phyloP scores from a whole-genome alignment of 2,329 filamentous ascomycete genomes.

The Tolypocladium paradoxum region DNA sequence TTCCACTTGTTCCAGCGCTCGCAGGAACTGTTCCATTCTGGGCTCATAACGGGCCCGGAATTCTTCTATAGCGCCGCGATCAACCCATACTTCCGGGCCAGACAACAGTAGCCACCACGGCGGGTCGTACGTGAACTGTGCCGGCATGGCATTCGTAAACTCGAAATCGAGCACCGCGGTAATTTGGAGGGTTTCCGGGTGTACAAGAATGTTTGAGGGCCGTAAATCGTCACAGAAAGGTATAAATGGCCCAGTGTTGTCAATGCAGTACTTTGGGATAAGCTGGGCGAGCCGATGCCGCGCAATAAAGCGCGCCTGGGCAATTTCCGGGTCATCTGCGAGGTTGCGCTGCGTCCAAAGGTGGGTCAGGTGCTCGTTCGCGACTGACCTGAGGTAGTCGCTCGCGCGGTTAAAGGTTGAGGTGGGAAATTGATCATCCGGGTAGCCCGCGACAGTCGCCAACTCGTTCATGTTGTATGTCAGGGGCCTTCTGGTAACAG shows the following conservation, averaged over 20 bases:
- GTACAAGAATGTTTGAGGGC: constrained; percentile 25
- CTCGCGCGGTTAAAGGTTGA: constrained; percentile 17
- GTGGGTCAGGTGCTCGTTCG: constrained; percentile 14
- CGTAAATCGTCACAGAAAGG: constrained; percentile 28
- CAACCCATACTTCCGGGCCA: constrained; percentile 14
- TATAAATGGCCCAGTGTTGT: constrained; percentile 23
- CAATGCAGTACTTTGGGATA: constrained; percentile 15
- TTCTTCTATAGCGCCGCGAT: constrained; percentile 9
- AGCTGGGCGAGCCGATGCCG: constrained; percentile 21
- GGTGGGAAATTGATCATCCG: constrained; percentile 15
- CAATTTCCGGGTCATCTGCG: constrained; percentile 14
- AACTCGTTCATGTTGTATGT: constrained; percentile 30
- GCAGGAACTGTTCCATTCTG: constrained; percentile 25
- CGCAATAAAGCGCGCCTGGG: constrained; percentile 19
- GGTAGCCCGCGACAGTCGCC: constrained; percentile 19
- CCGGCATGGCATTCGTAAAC: constrained; percentile 29
- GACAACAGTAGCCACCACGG: constrained; percentile 27
- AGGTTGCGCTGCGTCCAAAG: constrained; percentile 21
- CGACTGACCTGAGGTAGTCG: constrained; percentile 19
- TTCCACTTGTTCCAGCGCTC: constrained; percentile 19
- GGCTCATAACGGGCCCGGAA: constrained; percentile 17
- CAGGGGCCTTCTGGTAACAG: constrained; percentile 20
- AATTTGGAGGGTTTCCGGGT: constrained; percentile 23
- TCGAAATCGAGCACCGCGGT: constrained; percentile 28
- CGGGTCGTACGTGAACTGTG: constrained; percentile 24